These are phyloP conservation scores for Leccinum subrobustum DNA, from an alignment of 1,284 basidiomycete genomes.

Conservation along the genomic window DNA sequence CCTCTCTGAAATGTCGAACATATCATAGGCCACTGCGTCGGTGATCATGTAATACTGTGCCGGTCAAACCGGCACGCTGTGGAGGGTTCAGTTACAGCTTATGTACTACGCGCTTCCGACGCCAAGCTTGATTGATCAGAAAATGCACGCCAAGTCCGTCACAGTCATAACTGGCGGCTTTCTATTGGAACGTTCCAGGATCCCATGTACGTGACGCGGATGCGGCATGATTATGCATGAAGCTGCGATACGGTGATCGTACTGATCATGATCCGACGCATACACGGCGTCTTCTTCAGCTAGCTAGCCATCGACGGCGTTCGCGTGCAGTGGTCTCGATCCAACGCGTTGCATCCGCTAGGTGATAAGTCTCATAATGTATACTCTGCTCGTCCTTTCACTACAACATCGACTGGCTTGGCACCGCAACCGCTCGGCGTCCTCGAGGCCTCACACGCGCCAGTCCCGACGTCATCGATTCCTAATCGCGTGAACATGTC, in stretches of 20 bases:
- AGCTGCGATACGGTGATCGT: neutral
- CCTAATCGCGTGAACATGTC: neutral
- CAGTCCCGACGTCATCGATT: constrained; percentile 1
- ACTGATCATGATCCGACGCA: neutral
- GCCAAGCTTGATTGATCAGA: neutral
- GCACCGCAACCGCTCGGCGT: neutral
- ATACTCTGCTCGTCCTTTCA: neutral
- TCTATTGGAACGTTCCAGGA: neutral
- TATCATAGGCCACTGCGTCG: neutral
- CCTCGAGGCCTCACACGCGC: neutral
- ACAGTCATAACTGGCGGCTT: too few species aligned
- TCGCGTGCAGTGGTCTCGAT: neutral
- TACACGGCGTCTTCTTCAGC: neutral
- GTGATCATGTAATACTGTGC: neutral
- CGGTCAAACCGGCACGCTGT: neutral
- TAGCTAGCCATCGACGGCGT: neutral
- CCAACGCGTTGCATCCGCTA: neutral
- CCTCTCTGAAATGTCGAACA: neutral
- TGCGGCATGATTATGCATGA: neutral
- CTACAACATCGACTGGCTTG: neutral
- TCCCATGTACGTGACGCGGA: neutral
- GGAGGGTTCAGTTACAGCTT: neutral
- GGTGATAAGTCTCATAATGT: neutral
- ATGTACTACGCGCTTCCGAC: neutral
- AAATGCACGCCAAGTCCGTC: neutral